Conservation (phyloP, 768 basidiomycete species). For the Russula sp. region DNA sequence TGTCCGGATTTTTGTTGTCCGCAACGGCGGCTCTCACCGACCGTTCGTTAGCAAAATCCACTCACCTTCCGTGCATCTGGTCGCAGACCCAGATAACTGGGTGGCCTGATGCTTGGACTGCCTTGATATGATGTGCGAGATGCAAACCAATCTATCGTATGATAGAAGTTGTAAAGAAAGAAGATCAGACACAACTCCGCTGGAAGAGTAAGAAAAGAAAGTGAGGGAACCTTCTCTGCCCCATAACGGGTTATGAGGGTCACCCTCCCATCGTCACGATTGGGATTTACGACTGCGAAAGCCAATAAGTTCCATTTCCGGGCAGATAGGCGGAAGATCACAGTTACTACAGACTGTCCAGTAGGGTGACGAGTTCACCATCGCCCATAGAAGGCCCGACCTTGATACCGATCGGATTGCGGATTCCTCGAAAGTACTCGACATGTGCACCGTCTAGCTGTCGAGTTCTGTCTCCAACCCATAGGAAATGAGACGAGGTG, state of each 20-base stretch:
- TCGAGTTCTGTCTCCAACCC: conserved; percentile 96
- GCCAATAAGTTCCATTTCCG: neutral
- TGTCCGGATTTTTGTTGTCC: too few relatives aligned
- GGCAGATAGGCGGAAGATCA: neutral
- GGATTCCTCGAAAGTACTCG: conserved; percentile 89
- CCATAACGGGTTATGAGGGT: conserved; percentile 94
- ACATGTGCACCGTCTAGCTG: conserved; percentile 92
- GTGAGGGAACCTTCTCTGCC: conserved; percentile 62
- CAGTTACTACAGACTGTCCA: conserved; percentile 58
- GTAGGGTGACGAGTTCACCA: conserved; percentile 71
- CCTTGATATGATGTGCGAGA: conserved; percentile 76
- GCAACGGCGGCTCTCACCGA: too few relatives aligned
- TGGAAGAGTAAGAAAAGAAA: neutral
- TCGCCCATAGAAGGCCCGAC: conserved; percentile 84
- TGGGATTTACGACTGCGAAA: conserved; percentile 81
- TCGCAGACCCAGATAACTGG: conserved; percentile 94
- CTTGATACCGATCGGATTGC: conserved; percentile 94
- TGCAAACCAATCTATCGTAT: conserved; percentile 59
- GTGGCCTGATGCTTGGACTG: conserved; percentile 76
- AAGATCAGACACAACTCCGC: neutral
- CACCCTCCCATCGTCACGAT: conserved; percentile 76
- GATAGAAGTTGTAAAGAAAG: neutral
- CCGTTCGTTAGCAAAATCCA: conserved; percentile 20
- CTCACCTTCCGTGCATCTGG: conserved; percentile 98
- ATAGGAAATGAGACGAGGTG: conserved; percentile 90